Conservation (phyloP, 495 filamentous ascomycete species). For the Pyrenopolyporus hunteri region DNA sequence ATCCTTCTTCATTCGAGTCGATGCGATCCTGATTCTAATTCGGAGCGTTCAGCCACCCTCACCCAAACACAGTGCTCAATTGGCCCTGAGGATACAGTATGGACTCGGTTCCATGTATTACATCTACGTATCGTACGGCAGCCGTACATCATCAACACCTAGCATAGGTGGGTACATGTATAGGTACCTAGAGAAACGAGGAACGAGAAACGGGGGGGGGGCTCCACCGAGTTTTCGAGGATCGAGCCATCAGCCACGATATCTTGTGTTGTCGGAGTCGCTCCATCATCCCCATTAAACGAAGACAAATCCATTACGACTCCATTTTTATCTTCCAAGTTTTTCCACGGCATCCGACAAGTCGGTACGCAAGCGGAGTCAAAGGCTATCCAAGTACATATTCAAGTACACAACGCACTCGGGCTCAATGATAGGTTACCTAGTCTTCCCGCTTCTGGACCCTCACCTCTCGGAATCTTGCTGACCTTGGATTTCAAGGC, state of each 20-base stretch:
- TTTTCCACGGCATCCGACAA: conserved; percentile 17
- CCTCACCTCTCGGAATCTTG: conserved; percentile 8
- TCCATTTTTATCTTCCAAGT: conserved; percentile 5
- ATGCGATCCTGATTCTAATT: too few species aligned
- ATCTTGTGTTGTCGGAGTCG: conserved; percentile 15
- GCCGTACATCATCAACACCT: too few species aligned
- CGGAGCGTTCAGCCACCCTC: too few species aligned
- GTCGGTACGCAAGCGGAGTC: conserved; percentile 3
- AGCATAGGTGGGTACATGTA: too few species aligned
- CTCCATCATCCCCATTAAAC: conserved; percentile 6
- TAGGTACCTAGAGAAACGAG: too few species aligned
- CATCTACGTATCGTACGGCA: too few species aligned
- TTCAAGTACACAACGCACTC: conserved; percentile 1
- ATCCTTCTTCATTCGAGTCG: too few species aligned
- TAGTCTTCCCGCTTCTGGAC: not conserved
- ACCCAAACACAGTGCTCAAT: too few species aligned
- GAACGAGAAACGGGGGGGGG: too few species aligned
- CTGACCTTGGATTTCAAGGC: not conserved
- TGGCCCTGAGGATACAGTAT: too few species aligned
- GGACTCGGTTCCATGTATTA: too few species aligned
- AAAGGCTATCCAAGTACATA: conserved; percentile 6
- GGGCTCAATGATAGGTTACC: conserved; percentile 16
- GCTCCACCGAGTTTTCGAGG: conserved; percentile 17
- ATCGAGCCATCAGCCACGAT: conserved; percentile 35
- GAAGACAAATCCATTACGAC: conserved; percentile 4